phyloP scores from a whole-genome alignment of 192 early-diverging fungal genomes.

The Allomyces arbusculus region DNA sequence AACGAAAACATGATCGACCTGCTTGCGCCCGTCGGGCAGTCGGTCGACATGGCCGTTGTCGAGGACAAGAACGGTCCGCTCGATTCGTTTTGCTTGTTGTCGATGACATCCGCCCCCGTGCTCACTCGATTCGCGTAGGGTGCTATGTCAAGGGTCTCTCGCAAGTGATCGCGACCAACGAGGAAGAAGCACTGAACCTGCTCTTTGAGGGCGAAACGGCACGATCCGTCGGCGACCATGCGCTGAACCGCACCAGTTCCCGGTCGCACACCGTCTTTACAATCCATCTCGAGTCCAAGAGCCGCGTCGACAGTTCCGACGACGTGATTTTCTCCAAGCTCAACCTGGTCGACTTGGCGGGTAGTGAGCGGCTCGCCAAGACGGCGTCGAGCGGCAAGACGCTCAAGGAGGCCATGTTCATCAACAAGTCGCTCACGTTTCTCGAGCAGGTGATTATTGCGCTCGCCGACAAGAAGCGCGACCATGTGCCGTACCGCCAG shows the following conservation, averaged over 20 bases:
- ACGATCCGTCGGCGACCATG: conserved; percentile 35
- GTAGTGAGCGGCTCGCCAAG: conserved; percentile 35
- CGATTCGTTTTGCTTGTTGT: too few relatives aligned
- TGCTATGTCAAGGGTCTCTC: conserved; percentile 33
- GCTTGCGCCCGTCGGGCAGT: conserved; percentile 8
- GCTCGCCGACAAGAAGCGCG: conserved; percentile 34
- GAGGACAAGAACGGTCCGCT: conserved; percentile 30
- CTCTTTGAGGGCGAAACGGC: conserved; percentile 46
- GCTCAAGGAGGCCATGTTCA: conserved; percentile 42
- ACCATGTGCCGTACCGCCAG: conserved; percentile 41
- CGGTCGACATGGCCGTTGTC: conserved; percentile 17
- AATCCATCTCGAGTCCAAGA: conserved; percentile 31
- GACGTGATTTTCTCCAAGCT: conserved; percentile 32
- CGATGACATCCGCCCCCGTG: too few relatives aligned
- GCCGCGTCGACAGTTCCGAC: conserved; percentile 33
- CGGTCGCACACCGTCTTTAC: conserved; percentile 47
- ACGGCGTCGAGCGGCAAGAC: conserved; percentile 33
- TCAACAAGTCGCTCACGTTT: conserved; percentile 40
- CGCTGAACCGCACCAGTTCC: conserved; percentile 20
- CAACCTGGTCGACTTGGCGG: conserved; percentile 39
- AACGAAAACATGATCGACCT: conserved; percentile 38
- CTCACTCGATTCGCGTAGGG: background rate
- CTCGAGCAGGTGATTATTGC: conserved; percentile 45
- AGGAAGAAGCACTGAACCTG: conserved; percentile 38
- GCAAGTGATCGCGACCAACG: conserved; percentile 25